Conservation (phyloP, 371 early-diverging fungal species). For the Mucor sp. region DNA sequence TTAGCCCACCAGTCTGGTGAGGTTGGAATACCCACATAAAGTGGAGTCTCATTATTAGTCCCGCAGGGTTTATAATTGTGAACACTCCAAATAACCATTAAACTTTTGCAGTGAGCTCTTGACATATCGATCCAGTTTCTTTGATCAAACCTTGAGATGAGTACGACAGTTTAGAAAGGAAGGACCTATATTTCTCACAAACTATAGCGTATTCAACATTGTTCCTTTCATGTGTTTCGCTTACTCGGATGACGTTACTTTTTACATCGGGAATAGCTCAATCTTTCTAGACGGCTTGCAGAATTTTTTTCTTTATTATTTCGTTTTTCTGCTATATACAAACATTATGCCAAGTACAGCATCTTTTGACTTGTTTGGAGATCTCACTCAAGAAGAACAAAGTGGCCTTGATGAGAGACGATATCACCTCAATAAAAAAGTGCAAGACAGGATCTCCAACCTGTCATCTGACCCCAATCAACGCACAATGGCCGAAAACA, state of each 20-base stretch:
- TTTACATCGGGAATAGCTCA: not conserved
- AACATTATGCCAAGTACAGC: not conserved
- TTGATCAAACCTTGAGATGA: not conserved
- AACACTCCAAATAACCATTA: too few species aligned
- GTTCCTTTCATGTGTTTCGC: not conserved
- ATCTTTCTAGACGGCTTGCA: not conserved
- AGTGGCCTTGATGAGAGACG: slow-evolving; percentile 9
- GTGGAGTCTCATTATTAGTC: too few species aligned
- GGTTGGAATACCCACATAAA: too few species aligned
- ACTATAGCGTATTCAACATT: not conserved
- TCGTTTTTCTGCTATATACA: not conserved
- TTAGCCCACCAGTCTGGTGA: too few species aligned
- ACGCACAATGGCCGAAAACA: slow-evolving; percentile 37
- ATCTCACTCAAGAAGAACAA: slow-evolving; percentile 36
- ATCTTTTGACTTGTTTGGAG: slow-evolving; percentile 49
- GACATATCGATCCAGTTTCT: not conserved
- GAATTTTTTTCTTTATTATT: not conserved
- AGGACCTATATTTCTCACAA: too few species aligned
- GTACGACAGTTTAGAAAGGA: not conserved
- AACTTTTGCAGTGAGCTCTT: not conserved
- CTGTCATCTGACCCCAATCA: slow-evolving; percentile 25
- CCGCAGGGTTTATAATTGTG: too few species aligned
- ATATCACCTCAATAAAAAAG: not conserved
- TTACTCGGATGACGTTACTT: not conserved
- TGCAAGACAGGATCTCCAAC: not conserved